Conservation (phyloP, 73 alveolate genomes). For the Vitrella brassicaformis region DNA sequence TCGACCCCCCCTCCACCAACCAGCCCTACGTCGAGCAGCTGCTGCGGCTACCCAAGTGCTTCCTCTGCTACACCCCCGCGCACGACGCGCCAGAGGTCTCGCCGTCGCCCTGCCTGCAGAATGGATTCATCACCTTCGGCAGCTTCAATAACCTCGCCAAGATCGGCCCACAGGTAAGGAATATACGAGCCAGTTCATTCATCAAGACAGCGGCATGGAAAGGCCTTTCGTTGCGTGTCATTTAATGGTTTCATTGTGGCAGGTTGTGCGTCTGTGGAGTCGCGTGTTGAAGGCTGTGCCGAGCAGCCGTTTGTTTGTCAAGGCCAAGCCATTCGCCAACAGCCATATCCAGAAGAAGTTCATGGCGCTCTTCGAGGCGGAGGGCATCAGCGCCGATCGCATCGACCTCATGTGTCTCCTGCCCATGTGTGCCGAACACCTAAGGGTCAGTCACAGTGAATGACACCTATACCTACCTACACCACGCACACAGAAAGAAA, state of each 20-base stretch:
- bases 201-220: background rate
- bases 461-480: no score
- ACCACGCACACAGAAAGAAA: no score
- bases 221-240: background rate
- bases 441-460: background rate
- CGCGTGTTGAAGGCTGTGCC: background rate
- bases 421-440: background rate
- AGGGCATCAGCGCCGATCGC: background rate
- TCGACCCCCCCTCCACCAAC: background rate
- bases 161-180: no score
- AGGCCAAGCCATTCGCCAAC: background rate
- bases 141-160: constrained; percentile 24
- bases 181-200: background rate
- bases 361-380: background rate
- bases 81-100: constrained; percentile 7
- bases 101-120: constrained; percentile 1
- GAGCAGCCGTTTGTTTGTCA: background rate
- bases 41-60: constrained; percentile 1
- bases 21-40: background rate
- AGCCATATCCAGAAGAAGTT: background rate
- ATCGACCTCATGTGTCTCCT: background rate
- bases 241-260: background rate
- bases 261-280: background rate
- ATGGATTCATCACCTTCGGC: constrained; percentile 11
- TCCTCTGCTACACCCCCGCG: constrained; percentile 27